phyloP scores from a whole-genome alignment of 257 asterid genomes.

The Leptodermis oblonga region DNA sequence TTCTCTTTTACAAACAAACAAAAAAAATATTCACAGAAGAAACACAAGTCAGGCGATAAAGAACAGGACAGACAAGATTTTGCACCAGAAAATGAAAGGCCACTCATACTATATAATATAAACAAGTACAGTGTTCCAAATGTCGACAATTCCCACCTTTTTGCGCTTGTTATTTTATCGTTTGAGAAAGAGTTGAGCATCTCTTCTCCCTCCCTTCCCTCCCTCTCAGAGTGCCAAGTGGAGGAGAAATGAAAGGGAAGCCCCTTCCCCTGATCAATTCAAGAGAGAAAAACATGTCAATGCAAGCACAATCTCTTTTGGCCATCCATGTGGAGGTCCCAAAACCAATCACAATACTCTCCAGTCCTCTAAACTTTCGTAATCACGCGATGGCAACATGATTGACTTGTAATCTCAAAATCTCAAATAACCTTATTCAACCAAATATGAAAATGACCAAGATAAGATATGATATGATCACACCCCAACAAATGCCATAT shows the following conservation, averaged over 20 bases:
- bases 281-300: not conserved
- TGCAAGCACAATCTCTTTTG: not conserved
- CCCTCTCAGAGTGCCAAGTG: constrained; percentile 10
- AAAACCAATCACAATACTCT: not conserved
- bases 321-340: constrained; percentile 22
- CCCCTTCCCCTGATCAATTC: not conserved
- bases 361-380: not conserved
- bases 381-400: constrained; percentile 2
- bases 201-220: not conserved
- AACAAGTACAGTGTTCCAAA: not conserved
- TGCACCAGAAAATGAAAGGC: not conserved
- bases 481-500: not conserved
- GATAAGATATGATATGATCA: not conserved
- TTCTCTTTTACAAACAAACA: too few relatives aligned
- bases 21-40: not conserved
- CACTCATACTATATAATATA: not conserved
- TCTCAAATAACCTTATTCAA: not conserved
- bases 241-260: not conserved
- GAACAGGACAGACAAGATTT: constrained; percentile 5
- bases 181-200: not conserved
- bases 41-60: not conserved
- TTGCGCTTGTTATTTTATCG: not conserved
- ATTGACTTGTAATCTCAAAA: constrained; percentile 2
- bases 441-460: not conserved
- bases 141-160: constrained; percentile 15